Base-by-base conservation (phyloP, 345 rosid species). In the Zanthoxylum bungeanum region DNA sequence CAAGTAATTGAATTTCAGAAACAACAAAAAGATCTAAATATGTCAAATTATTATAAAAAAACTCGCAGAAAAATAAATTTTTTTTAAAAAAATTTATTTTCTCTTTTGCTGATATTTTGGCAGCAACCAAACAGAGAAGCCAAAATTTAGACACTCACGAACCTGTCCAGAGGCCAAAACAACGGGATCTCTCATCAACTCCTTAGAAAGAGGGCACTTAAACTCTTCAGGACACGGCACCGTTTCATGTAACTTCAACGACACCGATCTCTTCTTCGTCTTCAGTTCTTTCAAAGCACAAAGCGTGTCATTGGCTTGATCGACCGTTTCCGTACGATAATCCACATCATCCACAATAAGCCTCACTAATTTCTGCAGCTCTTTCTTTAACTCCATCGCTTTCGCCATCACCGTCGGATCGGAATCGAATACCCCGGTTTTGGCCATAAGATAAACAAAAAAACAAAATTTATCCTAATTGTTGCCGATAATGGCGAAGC, bases 111-210 rank as follows among this genome's bases (percentile, higher is more conserved):
- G 37, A n/a, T n/a, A 42, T 42, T 50, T 51, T 44, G 67, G 21
- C 42, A 60, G 10, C 27, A 60, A 56, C 46, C 59, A 78, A 76
- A 74, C 31, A 60, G n/a, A 47, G 66, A 7, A 30, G 27, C n/a
- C 19, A 50, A 25, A 27, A 55, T 9, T 25, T 3, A 55, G 8
- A 25, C 28, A 25, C n/a, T n/a, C n/a, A n/a, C n/a, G n/a, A n/a
- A 95, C 99, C 98, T 80, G 92, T 11, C 98, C 99, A 27, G 99
- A 83, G 51, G 94, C 80, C 77, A 95, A 75, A 81, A 95, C 82
- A 39, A 95, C 97, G 47, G 98, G 99, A 87, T 95, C 98, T 75
- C 84, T 81, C 99, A 92, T 95, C 70, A 95, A 71, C 55, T 95
- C 97, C 10, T 85, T 87, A 22, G 99, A 95, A 27, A 95, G 79